These are phyloP conservation scores for Auricularia heimuer DNA, from an alignment of 768 basidiomycete genomes.

Conservation along the genomic window DNA sequence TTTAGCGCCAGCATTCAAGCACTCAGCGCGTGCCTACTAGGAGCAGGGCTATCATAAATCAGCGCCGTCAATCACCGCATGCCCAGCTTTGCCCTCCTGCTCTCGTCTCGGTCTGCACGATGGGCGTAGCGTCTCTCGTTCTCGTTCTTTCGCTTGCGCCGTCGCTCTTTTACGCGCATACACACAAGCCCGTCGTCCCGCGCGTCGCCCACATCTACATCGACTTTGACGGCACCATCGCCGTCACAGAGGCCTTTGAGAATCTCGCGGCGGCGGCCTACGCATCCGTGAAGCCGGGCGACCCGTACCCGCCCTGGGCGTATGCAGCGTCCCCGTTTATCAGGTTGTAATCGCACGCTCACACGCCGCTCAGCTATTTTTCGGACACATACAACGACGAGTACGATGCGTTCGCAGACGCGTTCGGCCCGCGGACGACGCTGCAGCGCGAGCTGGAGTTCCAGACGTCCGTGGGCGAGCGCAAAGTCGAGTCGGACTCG, in stretches of 20 bases:
- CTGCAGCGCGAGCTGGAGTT: not conserved
- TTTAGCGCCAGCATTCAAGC: too few relatives aligned
- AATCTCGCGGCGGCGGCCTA: not conserved
- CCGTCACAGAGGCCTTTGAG: not conserved
- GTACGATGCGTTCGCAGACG: not conserved
- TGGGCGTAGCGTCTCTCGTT: not conserved
- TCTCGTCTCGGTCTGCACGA: not conserved
- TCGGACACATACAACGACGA: not conserved
- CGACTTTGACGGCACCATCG: not conserved
- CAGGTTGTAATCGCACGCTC: not conserved
- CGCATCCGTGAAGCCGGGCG: not conserved
- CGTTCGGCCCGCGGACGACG: not conserved
- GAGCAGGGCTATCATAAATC: too few relatives aligned
- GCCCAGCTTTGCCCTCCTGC: not conserved
- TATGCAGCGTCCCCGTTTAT: not conserved
- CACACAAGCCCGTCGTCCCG: not conserved
- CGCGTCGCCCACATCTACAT: not conserved
- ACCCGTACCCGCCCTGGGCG: not conserved
- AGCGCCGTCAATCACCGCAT: not conserved
- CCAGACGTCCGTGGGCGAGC: not conserved
- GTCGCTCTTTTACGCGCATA: not conserved
- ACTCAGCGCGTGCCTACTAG: too few relatives aligned
- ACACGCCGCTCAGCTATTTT: not conserved
- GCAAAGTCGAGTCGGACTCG: not conserved
- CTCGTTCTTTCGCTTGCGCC: not conserved